Percentiles rank a stretch among this genome's conserved stretches.
phyloP scores from a whole-genome alignment of 768 basidiomycete species.

The Lepiota brunneoincarnata region DNA sequence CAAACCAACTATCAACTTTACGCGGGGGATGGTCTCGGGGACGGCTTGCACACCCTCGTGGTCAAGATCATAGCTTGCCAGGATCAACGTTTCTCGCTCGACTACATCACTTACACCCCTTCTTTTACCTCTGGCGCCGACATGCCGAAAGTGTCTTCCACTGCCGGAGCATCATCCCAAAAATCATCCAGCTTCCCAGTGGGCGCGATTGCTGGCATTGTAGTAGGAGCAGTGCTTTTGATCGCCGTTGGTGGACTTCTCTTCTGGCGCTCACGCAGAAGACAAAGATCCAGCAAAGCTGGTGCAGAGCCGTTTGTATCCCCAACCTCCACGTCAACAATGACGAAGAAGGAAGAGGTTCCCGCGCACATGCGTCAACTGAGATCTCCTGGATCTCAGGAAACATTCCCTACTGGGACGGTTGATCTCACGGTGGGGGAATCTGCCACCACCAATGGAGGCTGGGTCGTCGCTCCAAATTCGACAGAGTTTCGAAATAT shows the following conservation, averaged over 20 bases:
- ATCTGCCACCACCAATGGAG: not conserved
- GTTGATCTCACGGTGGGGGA: not conserved
- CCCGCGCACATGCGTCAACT: conserved; percentile 5
- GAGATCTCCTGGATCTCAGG: not conserved
- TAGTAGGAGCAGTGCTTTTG: conserved; percentile 9
- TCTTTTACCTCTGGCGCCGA: conserved; percentile 17
- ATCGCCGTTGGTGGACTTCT: conserved; percentile 4
- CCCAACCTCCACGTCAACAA: not conserved
- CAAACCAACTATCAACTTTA: conserved; percentile 24
- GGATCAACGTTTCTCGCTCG: conserved; percentile 19
- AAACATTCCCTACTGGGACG: not conserved
- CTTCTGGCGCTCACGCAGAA: conserved; percentile 5
- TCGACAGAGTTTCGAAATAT: conserved; percentile 5
- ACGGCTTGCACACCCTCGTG: conserved; percentile 19
- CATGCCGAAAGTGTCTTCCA: not conserved
- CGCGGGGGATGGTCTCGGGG: conserved; percentile 14
- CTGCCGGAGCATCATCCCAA: not conserved
- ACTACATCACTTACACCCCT: conserved; percentile 26
- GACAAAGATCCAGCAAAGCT: not conserved
- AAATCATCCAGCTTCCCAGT: conserved; percentile 5
- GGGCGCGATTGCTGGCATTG: conserved; percentile 17
- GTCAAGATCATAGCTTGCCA: conserved; percentile 20
- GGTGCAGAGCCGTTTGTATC: not conserved
- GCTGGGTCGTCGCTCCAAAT: not conserved
- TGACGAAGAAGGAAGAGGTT: conserved; percentile 4